Percentiles rank a stretch among this genome's conserved stretches.
Evolutionary conservation across 164 flowering plant genomes (phyloP).

Genomic region (Pachysandra terminalis): DNA sequence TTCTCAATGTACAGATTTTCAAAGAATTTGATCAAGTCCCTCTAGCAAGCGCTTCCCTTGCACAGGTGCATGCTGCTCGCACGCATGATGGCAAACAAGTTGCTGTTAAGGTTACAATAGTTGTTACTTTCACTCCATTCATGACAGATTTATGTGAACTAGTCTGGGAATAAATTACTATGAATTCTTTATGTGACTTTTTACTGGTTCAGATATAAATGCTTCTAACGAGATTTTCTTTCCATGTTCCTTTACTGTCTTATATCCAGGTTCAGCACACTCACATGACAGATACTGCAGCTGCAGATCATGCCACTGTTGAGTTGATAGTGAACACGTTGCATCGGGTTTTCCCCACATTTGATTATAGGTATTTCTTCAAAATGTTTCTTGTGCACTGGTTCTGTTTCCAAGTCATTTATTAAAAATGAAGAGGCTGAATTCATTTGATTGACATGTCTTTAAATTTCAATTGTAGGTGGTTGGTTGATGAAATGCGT

Average conservation of each 20-base stretch:
- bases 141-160: background rate
- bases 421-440: background rate
- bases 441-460: background rate
- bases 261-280: slow-evolving; percentile 87
- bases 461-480: slow-evolving; percentile 41
- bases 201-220: background rate
- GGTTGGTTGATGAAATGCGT: slow-evolving; percentile 88
- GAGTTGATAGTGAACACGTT: slow-evolving; percentile 72
- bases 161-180: no score
- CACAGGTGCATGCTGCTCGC: slow-evolving; percentile 93
- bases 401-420: background rate
- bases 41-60: slow-evolving; percentile 97
- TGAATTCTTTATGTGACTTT: no score
- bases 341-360: slow-evolving; percentile 72
- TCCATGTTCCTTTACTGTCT: slow-evolving; percentile 9
- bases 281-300: slow-evolving; percentile 97
- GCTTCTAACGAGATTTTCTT: slow-evolving; percentile 4
- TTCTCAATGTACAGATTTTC: slow-evolving; percentile 51
- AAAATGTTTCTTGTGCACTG: background rate
- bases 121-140: background rate
- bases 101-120: slow-evolving; percentile 84
- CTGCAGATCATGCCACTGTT: slow-evolving; percentile 88
- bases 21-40: slow-evolving; percentile 80
- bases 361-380: slow-evolving; percentile 79
- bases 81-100: slow-evolving; percentile 85